phyloP scores from a whole-genome alignment of 1,284 basidiomycete species.

The Moesziomyces sp. region DNA sequence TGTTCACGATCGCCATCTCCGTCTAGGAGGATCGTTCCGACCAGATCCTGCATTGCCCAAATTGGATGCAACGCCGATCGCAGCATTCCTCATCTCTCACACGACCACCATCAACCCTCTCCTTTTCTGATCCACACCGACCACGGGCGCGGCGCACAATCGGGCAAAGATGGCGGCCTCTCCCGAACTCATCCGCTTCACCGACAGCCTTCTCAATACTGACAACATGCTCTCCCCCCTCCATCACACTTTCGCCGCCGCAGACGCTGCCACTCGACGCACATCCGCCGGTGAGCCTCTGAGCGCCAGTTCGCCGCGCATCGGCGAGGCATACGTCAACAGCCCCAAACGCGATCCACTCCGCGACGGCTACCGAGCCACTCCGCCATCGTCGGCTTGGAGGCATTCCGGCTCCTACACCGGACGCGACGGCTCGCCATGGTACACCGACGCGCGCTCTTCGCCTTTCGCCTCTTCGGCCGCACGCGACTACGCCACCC shows the following conservation, averaged over 20 bases:
- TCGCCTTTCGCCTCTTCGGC: slow-evolving; percentile 63
- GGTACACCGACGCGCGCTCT: slow-evolving; percentile 57
- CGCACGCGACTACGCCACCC: slow-evolving; percentile 48
- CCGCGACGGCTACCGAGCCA: slow-evolving; percentile 52
- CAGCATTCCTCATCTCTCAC: not conserved
- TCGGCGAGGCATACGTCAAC: slow-evolving; percentile 47
- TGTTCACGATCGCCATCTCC: no score
- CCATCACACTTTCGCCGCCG: slow-evolving; percentile 32
- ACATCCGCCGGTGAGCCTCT: slow-evolving; percentile 42
- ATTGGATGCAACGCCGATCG: no score
- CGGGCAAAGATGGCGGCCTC: slow-evolving; percentile 43
- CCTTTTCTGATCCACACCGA: not conserved
- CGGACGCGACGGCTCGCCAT: slow-evolving; percentile 56
- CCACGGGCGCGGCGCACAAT: not conserved
- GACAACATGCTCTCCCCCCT: slow-evolving; percentile 53
- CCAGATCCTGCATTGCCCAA: no score
- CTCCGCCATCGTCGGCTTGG: slow-evolving; percentile 46
- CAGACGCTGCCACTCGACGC: slow-evolving; percentile 33
- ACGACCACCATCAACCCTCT: not conserved
- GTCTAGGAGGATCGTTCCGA: no score
- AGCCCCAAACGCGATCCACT: slow-evolving; percentile 56
- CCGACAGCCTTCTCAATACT: slow-evolving; percentile 53
- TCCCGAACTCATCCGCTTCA: slow-evolving; percentile 48
- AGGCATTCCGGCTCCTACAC: slow-evolving; percentile 40
- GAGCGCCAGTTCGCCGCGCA: slow-evolving; percentile 52